Percentiles rank a stretch among this genome's conserved stretches.
phyloP scores from a whole-genome alignment of 2,329 filamentous ascomycete species.

The Xylaria sp. region DNA sequence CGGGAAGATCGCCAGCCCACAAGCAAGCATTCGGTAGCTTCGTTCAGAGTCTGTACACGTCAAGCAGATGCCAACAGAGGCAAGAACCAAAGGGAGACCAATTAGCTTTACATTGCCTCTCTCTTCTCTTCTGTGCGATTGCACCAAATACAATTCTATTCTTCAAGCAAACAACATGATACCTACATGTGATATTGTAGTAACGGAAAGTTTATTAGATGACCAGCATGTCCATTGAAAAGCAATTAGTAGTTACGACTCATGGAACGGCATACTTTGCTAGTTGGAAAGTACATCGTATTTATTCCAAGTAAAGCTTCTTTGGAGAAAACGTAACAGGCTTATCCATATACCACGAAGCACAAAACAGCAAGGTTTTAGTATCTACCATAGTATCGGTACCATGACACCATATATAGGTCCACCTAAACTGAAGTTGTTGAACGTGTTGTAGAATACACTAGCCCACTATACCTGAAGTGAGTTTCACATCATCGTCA shows the following conservation, averaged over 20 bases:
- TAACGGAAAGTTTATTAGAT: background rate
- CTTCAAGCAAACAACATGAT: background rate
- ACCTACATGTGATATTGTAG: background rate
- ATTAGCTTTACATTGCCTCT: background rate
- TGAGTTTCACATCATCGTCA: constrained; percentile 15
- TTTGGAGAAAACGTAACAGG: no score
- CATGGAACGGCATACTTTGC: background rate
- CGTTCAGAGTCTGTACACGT: background rate
- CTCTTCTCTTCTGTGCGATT: background rate
- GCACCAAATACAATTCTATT: background rate
- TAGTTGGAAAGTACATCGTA: background rate
- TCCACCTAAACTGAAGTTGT: background rate
- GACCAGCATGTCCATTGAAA: background rate
- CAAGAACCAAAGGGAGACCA: background rate
- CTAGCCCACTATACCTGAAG: background rate
- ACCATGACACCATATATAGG: background rate
- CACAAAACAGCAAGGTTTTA: no score
- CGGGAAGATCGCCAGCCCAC: background rate
- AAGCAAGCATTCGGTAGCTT: constrained; percentile 2
- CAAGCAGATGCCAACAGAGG: constrained; percentile 7
- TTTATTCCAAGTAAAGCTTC: no score
- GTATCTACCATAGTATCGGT: no score
- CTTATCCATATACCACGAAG: no score
- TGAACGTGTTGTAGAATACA: background rate
- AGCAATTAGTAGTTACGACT: background rate